Evolutionary conservation across 257 asterid species (phyloP).

Genomic region (Nicotiana benthamiana): DNA sequence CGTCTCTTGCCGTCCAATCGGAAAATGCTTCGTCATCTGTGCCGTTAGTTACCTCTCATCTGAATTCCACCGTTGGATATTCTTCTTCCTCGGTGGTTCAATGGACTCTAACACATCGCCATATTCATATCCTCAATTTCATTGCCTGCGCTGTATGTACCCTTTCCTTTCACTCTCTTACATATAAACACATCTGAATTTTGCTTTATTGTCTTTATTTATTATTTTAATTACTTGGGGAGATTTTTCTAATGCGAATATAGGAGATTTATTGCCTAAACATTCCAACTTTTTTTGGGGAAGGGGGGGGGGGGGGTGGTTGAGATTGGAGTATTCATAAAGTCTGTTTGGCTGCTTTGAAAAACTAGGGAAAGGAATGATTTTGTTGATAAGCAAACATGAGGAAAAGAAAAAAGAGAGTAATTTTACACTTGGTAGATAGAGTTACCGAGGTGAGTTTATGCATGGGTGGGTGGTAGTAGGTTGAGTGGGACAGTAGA

Average conservation of each 20-base stretch:
- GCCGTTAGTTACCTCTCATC: constrained; percentile 28
- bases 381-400: not conserved
- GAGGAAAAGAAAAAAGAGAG: not conserved
- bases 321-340: not conserved
- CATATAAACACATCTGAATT: not conserved
- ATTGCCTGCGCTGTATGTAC: constrained; percentile 64
- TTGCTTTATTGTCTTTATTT: not conserved
- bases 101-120: constrained; percentile 50
- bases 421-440: too few species aligned
- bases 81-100: constrained; percentile 17
- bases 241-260: not conserved
- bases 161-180: constrained; percentile 6
- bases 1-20: constrained; percentile 27
- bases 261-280: not conserved
- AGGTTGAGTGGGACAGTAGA: too few species aligned
- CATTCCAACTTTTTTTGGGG: not conserved
- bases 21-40: constrained; percentile 26
- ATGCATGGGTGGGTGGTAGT: too few species aligned
- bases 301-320: too few species aligned
- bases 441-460: too few species aligned
- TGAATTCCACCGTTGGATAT: constrained; percentile 42
- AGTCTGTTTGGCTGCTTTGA: not conserved
- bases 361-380: not conserved
- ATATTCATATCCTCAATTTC: constrained; percentile 58
- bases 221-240: not conserved